Base-by-base conservation (phyloP, 2,329 filamentous ascomycete genomes). In the Diaporthe citri region DNA sequence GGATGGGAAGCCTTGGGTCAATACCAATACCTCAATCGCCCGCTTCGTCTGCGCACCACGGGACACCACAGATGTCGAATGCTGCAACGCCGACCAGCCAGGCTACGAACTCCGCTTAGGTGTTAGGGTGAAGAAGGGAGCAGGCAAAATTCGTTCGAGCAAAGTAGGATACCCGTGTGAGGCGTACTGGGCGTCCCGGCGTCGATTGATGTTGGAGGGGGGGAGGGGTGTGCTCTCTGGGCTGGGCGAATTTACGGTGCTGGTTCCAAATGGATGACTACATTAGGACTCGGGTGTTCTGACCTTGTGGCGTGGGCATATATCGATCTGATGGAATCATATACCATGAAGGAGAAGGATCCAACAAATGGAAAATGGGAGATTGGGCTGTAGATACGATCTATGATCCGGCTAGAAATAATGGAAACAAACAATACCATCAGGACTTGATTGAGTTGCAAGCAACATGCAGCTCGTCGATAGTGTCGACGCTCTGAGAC, bases 11-110 rank as follows among this genome's bases (percentile, higher is more conserved):
- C 51, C 69, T 76, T 10, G 73, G 69, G 41, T 66, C 73, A 69
- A 52, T 52, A 67, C 22, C 75, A 76, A 60, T 74, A 56, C 60
- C 75, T 67, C 59, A 80, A 76, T 70, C 77, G 28, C 73, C 76
- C 3, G 74, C 46, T 6, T 57, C 73, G 25, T 76, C 75, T 55
- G 69, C 62, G 20, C 75, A 76, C 20, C 78, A 77, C 34, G 62
- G 59, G 36, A 82, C 82, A 10, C 81, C 81, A 39, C 80, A 81
- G 71, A 83, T 83, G 80, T 76, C 78, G 20, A 80, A 79, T 39
- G 78, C 77, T 43, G 78, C 78, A 17, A 77, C 77, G 7, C 71
- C 78, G 28, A 62, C 76, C 62, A 73, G 74, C 22, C 76, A 78
- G 12, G 57, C 73, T 17, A 66, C 59, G 36, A 73, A 51, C 55